Base-by-base conservation (phyloP, 306 rosid species). In the Urtica urens region DNA sequence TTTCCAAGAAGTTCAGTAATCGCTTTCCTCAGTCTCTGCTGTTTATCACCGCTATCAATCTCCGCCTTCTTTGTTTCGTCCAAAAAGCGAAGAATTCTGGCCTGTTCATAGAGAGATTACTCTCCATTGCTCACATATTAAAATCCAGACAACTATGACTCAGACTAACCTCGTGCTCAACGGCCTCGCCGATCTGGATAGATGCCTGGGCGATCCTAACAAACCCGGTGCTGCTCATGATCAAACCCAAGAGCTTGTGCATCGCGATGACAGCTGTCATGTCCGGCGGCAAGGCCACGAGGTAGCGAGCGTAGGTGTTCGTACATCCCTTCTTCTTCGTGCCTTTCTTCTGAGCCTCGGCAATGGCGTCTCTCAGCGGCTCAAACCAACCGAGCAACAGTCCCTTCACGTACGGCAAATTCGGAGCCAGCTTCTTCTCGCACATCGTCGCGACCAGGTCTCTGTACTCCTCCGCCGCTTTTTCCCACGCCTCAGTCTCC, bases 401-500 rank as follows among this genome's bases (percentile, higher is more conserved):
- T 3, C 95, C 75, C 71, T 90, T 90, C 62, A 85, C 67, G 57
- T 68, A 90, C 15, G 99, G 95, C 72, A 90, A 68, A 67, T 85
- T 90, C 24, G 95, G 95, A 16, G 87, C 92, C 53, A 90, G 87
- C 67, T 85, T 85, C 70, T 82, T 87, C 67, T 77, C 79, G 16
- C 99, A 72, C 95, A 90, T 90, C 46, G 84, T 94, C 22, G 42
- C 53, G 58, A 90, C 45, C 47, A 90, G 78, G 18, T 90, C 99
- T 53, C 75, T 75, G 60, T 90, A 90, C 72, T 85, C 99, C 37
- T 52, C 70, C 0, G 99, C 95, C 1, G 99, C 99, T 6, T 73
- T 72, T 29, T 85, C 83, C 99, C 99, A 90, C 4, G 99, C 95
- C 74, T 85, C 92, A 0, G 99, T 90, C 81, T 90, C 99, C 27